These are phyloP conservation scores for Neospora caninum DNA, from an alignment of 169 alveolate species.

Conservation along the genomic window DNA sequence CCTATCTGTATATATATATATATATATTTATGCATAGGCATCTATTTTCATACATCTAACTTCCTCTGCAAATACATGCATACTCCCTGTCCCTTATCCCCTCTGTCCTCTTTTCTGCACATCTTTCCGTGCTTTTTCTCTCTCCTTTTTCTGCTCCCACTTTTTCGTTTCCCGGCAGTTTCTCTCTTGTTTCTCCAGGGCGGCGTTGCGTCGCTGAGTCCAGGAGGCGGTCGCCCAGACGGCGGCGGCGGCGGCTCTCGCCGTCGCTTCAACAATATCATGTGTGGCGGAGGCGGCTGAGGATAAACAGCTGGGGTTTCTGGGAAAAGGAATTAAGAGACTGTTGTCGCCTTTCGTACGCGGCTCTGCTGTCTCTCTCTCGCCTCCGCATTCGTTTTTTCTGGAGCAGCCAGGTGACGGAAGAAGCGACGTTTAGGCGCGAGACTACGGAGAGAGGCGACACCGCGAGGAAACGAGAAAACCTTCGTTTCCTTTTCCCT, in stretches of 20 bases:
- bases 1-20: neutral
- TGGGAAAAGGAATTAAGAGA: neutral
- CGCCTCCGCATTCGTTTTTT: too few relatives aligned
- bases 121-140: neutral
- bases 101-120: neutral
- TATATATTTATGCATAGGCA: too few relatives aligned
- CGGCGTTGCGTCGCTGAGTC: neutral
- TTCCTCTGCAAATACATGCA: too few relatives aligned
- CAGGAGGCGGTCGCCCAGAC: neutral
- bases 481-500: too few relatives aligned
- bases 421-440: too few relatives aligned
- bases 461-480: too few relatives aligned
- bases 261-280: neutral
- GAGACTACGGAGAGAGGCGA: too few relatives aligned
- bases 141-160: neutral
- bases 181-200: neutral
- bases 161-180: too few relatives aligned
- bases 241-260: neutral
- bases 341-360: neutral
- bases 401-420: too few relatives aligned
- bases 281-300: conserved; percentile 10
- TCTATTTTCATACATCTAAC: too few relatives aligned
- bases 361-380: neutral
- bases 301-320: neutral
- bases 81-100: neutral